Evolutionary conservation across 2,329 filamentous ascomycete species (phyloP), one percentile per base, ranked within the genome.

Genomic region (Sarocladium oryzae): DNA sequence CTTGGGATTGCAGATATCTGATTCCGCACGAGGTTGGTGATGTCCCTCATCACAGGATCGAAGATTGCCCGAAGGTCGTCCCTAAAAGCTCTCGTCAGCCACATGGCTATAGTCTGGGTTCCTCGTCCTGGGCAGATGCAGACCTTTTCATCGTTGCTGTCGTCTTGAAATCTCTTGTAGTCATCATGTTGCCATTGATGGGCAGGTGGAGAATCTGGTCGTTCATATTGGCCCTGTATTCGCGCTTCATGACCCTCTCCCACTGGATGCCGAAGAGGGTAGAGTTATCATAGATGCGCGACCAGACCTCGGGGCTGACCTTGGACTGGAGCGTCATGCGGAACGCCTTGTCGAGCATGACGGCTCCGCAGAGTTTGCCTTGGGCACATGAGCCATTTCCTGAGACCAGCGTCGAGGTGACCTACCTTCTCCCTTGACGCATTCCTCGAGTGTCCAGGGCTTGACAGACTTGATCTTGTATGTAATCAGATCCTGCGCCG

Each of bases 401-500:
- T 6, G 20, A 18, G 9, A 45, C 3, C 18, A 9, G 21, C 35
- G 26, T 5, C 9, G 18, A 28, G 33, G 16, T 13, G 26, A 57
- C 60, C 30, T 10, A 61, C 70, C 70, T 7, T 69, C 59, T 0
- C 71, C 71, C 13, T 59, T 56, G 1, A 72, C 69, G 0, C 63
- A 60, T 11, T 75, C 71, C 2, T 60, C 54, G 0, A 74, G 56
- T 0, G 50, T 23, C 8, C 71, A 61, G 0, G 69, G 67, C 0
- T 56, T 3, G 0, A 49, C 51, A 0, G 52, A 55, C 0, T 52
- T 49, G 0, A 71, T 52, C 2, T 58, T 53, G 16, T 74, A 74
- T 18, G 61, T 72, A 36, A 73, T 72, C 0, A 74, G 53, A 16
- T 75, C 70, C 69, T 70, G n/a, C n/a, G 7, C 3, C 21, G n/a